Conservation (phyloP, 2,329 filamentous ascomycete genomes). For the Aspergillus ibericus region DNA sequence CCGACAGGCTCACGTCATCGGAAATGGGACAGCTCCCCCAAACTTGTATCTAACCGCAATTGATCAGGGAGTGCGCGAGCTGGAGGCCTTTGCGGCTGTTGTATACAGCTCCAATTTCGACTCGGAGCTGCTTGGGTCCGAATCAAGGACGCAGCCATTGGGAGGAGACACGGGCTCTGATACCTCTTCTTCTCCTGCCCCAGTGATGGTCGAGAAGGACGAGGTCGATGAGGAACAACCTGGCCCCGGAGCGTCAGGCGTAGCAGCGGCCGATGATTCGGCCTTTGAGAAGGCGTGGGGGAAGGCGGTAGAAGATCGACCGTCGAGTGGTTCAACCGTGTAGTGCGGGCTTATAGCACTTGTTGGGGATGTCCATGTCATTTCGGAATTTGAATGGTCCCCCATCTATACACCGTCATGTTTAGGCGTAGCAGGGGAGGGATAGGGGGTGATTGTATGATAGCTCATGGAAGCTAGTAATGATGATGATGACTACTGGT, state of each 20-base stretch:
- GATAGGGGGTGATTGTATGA: constrained; percentile 3
- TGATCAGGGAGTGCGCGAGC: constrained; percentile 48
- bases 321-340: constrained; percentile 3
- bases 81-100: constrained; percentile 51
- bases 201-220: constrained; percentile 23
- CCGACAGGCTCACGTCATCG: constrained; percentile 85
- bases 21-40: constrained; percentile 59
- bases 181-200: constrained; percentile 22
- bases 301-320: constrained; percentile 34
- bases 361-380: neutral
- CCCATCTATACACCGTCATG: constrained; percentile 2
- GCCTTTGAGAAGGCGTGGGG: constrained; percentile 40
- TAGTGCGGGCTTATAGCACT: neutral
- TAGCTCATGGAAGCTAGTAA: neutral
- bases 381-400: neutral
- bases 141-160: constrained; percentile 13
- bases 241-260: neutral
- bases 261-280: constrained; percentile 21
- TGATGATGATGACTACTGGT: neutral
- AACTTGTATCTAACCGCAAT: constrained; percentile 48
- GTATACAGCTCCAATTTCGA: constrained; percentile 52
- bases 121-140: constrained; percentile 31
- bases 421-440: neutral
- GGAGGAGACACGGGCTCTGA: constrained; percentile 11
- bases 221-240: constrained; percentile 10